These are phyloP conservation scores for Cystobasidium slooffiae DNA, from an alignment of 1,284 basidiomycete genomes.

Conservation along the genomic window DNA sequence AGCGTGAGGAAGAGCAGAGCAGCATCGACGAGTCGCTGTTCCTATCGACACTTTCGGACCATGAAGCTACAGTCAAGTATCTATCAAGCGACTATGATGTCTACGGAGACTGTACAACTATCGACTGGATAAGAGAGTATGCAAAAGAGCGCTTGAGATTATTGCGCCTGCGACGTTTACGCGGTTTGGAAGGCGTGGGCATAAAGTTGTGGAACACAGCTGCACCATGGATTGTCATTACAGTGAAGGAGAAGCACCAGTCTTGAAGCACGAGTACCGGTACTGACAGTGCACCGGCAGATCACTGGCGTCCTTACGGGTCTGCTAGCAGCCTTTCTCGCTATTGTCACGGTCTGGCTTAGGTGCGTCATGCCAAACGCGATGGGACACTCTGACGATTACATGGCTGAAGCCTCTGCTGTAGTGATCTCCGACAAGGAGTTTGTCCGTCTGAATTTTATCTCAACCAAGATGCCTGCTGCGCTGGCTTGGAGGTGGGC, in stretches of 20 bases:
- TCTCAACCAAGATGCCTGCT: constrained; percentile 73
- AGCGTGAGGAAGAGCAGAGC: constrained; percentile 16
- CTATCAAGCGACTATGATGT: constrained; percentile 27
- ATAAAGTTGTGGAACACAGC: constrained; percentile 64
- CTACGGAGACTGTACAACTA: constrained; percentile 41
- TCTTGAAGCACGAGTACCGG: background rate
- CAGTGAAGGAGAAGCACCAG: constrained; percentile 57
- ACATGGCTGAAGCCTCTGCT: background rate
- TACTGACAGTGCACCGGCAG: background rate
- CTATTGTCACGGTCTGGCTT: constrained; percentile 75
- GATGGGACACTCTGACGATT: background rate
- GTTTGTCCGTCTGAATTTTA: constrained; percentile 72
- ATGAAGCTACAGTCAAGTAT: constrained; percentile 26
- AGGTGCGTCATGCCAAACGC: constrained; percentile 52
- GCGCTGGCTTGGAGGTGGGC: constrained; percentile 71
- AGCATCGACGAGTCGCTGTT: constrained; percentile 24
- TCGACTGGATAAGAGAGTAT: constrained; percentile 73
- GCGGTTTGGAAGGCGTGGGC: constrained; percentile 65
- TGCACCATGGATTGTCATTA: constrained; percentile 70
- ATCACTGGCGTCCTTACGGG: constrained; percentile 68
- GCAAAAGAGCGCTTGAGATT: constrained; percentile 66
- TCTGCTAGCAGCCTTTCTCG: constrained; percentile 71
- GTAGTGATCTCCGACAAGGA: constrained; percentile 67
- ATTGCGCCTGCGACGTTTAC: constrained; percentile 62
- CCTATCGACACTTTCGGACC: background rate